These are phyloP conservation scores for Chrysanthemum makinoi DNA, from an alignment of 129 eudicot genomes.

Conservation along the genomic window DNA sequence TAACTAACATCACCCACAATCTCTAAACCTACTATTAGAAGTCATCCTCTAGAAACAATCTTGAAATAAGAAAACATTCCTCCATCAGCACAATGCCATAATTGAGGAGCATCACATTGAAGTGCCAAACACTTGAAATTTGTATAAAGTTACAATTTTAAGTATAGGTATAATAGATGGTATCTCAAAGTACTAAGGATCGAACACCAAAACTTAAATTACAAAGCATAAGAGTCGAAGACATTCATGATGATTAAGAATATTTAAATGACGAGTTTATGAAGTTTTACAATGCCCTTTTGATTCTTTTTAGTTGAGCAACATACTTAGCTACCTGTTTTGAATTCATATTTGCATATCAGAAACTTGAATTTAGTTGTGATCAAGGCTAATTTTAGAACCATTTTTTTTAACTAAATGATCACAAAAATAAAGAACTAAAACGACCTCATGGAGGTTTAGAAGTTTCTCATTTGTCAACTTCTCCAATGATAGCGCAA, in stretches of 20 bases:
- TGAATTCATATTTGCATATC: slow-evolving; percentile 28
- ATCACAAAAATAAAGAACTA: no score
- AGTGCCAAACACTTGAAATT: slow-evolving; percentile 86
- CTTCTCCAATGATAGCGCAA: slow-evolving; percentile 89
- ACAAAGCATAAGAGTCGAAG: no score
- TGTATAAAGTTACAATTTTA: neutral
- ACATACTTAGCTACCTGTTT: slow-evolving; percentile 83
- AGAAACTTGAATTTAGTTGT: no score
- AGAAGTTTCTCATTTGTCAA: slow-evolving; percentile 86
- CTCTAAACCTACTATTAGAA: no score
- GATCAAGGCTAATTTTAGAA: no score
- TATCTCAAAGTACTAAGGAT: neutral
- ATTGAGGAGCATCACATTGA: slow-evolving; percentile 41
- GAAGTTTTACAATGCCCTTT: slow-evolving; percentile 80
- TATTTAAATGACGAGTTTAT: no score
- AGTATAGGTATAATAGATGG: neutral
- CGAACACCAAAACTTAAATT: neutral
- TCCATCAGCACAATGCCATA: no score
- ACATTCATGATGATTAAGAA: no score
- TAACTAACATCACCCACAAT: no score
- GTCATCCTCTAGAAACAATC: no score
- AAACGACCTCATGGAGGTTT: slow-evolving; percentile 58
- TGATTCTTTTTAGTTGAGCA: slow-evolving; percentile 89
- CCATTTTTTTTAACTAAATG: no score
- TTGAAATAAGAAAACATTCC: no score